A percentile compares a stretch with the other conserved stretches of the same genome.
These are phyloP conservation scores for Eutypa lata DNA, from an alignment of 2,329 filamentous ascomycete genomes.

Conservation along the genomic window DNA sequence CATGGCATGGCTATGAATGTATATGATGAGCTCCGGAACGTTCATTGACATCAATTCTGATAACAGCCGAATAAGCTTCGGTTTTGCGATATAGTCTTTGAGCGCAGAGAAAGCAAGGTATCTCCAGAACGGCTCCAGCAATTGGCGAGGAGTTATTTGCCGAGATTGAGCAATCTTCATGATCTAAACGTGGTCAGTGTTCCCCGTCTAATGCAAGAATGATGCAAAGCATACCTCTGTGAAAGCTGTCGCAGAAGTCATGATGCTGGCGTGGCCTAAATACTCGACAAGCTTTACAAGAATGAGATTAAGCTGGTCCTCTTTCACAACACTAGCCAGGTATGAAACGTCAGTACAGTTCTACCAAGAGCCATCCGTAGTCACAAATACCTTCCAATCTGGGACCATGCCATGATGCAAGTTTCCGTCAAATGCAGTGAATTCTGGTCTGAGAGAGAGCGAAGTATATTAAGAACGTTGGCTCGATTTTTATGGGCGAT, in stretches of 20 bases:
- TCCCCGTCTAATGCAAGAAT: too few relatives aligned
- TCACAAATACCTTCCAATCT: slow-evolving; percentile 63
- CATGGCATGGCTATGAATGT: slow-evolving; percentile 77
- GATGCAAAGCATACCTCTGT: slow-evolving; percentile 58
- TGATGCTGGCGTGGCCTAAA: slow-evolving; percentile 75
- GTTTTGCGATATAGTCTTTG: slow-evolving; percentile 74
- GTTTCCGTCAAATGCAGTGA: slow-evolving; percentile 72
- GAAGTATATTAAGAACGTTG: slow-evolving; percentile 67
- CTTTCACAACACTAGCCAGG: slow-evolving; percentile 58
- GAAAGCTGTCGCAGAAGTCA: slow-evolving; percentile 78
- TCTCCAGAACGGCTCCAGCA: slow-evolving; percentile 87
- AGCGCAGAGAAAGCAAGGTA: slow-evolving; percentile 78
- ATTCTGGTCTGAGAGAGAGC: slow-evolving; percentile 67
- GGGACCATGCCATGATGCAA: slow-evolving; percentile 81
- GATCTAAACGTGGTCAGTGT: slow-evolving; percentile 36
- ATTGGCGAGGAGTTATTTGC: slow-evolving; percentile 57
- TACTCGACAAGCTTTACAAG: slow-evolving; percentile 83
- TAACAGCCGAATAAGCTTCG: slow-evolving; percentile 77
- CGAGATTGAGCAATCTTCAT: slow-evolving; percentile 67
- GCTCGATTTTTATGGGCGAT: slow-evolving; percentile 63
- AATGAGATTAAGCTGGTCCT: slow-evolving; percentile 83
- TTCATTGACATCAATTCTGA: slow-evolving; percentile 78
- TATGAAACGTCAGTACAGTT: slow-evolving; percentile 4
- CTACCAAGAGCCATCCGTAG: background rate
- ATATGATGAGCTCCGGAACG: slow-evolving; percentile 68